These are phyloP conservation scores for Coemansia sp. DNA, from an alignment of 192 early-diverging fungal genomes.

Conservation along the genomic window DNA sequence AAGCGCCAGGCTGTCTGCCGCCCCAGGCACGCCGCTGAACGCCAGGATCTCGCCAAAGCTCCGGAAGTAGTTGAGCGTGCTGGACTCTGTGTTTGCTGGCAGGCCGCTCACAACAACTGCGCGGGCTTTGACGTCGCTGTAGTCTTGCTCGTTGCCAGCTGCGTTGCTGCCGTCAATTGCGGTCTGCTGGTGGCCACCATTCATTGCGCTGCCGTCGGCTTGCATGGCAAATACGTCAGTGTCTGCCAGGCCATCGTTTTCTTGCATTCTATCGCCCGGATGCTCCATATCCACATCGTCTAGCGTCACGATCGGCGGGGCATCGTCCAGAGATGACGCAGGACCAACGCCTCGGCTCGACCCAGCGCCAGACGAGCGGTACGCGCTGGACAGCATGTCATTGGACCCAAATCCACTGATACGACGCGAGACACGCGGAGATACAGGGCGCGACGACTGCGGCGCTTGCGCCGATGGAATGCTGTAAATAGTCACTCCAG, in stretches of 20 bases:
- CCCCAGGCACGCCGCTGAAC: constrained; percentile 25
- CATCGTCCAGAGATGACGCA: constrained; percentile 39
- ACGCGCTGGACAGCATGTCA: constrained; percentile 52
- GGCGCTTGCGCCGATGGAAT: constrained; percentile 21
- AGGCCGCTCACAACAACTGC: constrained; percentile 36
- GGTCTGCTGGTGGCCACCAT: background rate
- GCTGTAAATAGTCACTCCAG: constrained; percentile 11
- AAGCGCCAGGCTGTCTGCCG: constrained; percentile 30
- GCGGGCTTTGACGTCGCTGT: constrained; percentile 36
- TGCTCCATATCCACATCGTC: constrained; percentile 36
- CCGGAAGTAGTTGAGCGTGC: constrained; percentile 39
- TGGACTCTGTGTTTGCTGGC: constrained; percentile 32
- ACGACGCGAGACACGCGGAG: constrained; percentile 41
- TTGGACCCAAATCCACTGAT: constrained; percentile 55
- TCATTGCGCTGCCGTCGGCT: background rate
- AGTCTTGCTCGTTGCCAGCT: constrained; percentile 24
- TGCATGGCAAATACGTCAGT: constrained; percentile 16
- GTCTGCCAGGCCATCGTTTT: constrained; percentile 1
- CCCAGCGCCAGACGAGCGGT: constrained; percentile 20
- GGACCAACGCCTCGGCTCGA: constrained; percentile 9
- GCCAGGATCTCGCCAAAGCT: constrained; percentile 39
- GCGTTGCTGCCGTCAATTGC: constrained; percentile 1
- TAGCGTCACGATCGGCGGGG: constrained; percentile 43
- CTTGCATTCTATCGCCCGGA: constrained; percentile 7
- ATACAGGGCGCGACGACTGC: constrained; percentile 23